A percentile compares a stretch with the other conserved stretches of the same genome.
phyloP scores from a whole-genome alignment of 2,329 filamentous ascomycete species.

The Lecanicillium sp. region DNA sequence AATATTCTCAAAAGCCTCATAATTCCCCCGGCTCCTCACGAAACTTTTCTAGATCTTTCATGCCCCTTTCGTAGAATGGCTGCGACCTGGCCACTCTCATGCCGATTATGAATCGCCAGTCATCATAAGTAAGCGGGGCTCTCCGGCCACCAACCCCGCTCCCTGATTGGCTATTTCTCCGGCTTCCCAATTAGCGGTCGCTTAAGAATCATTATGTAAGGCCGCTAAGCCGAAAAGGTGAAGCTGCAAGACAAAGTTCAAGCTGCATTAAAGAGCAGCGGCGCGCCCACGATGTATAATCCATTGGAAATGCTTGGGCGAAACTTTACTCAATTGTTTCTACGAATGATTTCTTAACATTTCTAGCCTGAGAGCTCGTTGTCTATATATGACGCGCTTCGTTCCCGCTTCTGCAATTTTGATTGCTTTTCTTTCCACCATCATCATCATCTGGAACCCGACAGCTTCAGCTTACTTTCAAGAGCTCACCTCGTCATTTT shows the following conservation, averaged over 20 bases:
- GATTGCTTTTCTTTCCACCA: slow-evolving; percentile 33
- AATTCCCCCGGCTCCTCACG: too few species aligned
- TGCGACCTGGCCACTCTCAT: too few species aligned
- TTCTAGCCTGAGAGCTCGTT: slow-evolving; percentile 1
- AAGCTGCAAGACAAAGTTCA: neutral
- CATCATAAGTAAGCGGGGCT: neutral
- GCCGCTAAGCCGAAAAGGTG: neutral
- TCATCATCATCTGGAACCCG: slow-evolving; percentile 25
- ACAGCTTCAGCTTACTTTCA: slow-evolving; percentile 21
- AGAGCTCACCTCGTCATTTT: slow-evolving; percentile 17
- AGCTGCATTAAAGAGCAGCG: neutral
- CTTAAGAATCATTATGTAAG: slow-evolving; percentile 14
- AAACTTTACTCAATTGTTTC: slow-evolving; percentile 1
- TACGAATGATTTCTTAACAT: slow-evolving; percentile 17
- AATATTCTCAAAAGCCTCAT: too few species aligned
- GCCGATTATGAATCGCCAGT: slow-evolving; percentile 10
- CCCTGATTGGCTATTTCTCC: neutral
- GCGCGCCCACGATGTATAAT: slow-evolving; percentile 9
- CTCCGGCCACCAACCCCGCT: too few species aligned
- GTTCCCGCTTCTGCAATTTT: slow-evolving; percentile 29
- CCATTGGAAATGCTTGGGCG: slow-evolving; percentile 18
- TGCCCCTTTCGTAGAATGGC: too few species aligned
- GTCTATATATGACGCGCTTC: slow-evolving; percentile 36
- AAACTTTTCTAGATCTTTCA: too few species aligned
- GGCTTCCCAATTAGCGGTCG: neutral